Conservation (phyloP, 148 eudicot genomes). For the Beta vulgaris region DNA sequence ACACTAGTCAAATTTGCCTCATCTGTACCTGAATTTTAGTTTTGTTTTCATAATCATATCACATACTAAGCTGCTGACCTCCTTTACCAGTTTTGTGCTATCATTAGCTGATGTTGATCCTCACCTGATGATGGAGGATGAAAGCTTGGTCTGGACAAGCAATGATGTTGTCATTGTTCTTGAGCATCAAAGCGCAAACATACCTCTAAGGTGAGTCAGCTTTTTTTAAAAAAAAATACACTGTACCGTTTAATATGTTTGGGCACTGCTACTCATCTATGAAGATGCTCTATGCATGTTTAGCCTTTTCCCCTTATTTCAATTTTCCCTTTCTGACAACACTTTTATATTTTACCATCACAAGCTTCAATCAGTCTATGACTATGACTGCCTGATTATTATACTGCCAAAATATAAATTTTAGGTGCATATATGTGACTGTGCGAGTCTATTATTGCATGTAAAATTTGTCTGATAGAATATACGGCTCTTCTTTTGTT, state of each 20-base stretch:
- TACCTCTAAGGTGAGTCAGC: slow-evolving; percentile 67
- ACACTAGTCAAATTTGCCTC: not conserved
- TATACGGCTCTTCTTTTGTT: no score
- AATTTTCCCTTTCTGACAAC: not conserved
- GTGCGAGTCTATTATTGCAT: no score
- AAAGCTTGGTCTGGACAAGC: slow-evolving; percentile 92
- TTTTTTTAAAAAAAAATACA: not conserved
- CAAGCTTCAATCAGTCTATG: not conserved
- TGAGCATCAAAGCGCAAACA: slow-evolving; percentile 79
- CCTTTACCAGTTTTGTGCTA: slow-evolving; percentile 70
- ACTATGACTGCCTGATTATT: no score
- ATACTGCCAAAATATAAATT: not conserved
- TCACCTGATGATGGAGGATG: slow-evolving; percentile 96
- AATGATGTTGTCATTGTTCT: slow-evolving; percentile 91
- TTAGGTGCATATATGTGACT: not conserved
- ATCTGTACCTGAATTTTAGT: not conserved
- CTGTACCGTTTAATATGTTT: not conserved
- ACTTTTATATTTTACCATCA: not conserved
- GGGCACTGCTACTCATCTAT: not conserved
- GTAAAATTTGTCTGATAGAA: no score
- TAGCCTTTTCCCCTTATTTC: not conserved
- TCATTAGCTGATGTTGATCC: slow-evolving; percentile 96
- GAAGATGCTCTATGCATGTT: not conserved
- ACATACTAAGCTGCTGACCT: slow-evolving; percentile 7
- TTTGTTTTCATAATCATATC: not conserved